A percentile compares a stretch with the other conserved stretches of the same genome.
Evolutionary conservation across 805 yeast genomes (phyloP).

Genomic region (Candida koratica): DNA sequence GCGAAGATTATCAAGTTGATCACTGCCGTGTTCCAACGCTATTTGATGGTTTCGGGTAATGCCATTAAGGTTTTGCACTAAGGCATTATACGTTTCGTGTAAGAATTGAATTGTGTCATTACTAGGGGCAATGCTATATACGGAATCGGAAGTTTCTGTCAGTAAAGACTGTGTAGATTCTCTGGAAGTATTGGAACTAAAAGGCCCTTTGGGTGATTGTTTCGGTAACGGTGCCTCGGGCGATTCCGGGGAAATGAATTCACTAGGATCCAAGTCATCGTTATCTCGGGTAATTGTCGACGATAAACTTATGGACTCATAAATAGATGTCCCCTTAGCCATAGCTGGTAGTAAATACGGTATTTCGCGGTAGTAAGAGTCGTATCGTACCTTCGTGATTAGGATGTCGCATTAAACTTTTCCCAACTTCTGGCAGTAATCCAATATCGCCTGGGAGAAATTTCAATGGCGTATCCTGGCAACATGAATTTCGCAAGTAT

Average conservation of each 20-base stretch:
- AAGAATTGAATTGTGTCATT: constrained; percentile 12
- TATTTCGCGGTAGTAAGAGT: no score
- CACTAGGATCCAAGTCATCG: constrained; percentile 25
- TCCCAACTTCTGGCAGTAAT: no score
- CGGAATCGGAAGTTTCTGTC: constrained; percentile 10
- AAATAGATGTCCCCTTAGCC: constrained; percentile 9
- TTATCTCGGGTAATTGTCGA: constrained; percentile 8
- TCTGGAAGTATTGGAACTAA: constrained; percentile 3
- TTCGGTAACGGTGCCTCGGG: constrained; percentile 8
- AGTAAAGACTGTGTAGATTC: constrained; percentile 6
- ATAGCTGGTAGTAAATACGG: no score
- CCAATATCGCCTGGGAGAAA: no score
- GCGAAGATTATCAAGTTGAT: constrained; percentile 27
- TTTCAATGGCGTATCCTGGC: no score
- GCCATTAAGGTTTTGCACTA: constrained; percentile 5
- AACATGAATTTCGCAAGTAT: no score
- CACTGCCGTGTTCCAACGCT: constrained; percentile 32
- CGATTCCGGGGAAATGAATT: constrained; percentile 19
- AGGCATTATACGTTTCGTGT: constrained; percentile 8
- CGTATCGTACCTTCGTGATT: constrained; percentile 1
- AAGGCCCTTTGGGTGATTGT: constrained; percentile 1
- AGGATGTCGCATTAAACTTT: no score
- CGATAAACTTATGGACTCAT: constrained; percentile 15
- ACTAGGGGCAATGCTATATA: constrained; percentile 3
- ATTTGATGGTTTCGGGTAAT: constrained; percentile 9